Percentiles rank a stretch among this genome's conserved stretches.
These are phyloP conservation scores for Fusarium stilboides DNA, from an alignment of 2,329 filamentous ascomycete genomes.

Conservation along the genomic window DNA sequence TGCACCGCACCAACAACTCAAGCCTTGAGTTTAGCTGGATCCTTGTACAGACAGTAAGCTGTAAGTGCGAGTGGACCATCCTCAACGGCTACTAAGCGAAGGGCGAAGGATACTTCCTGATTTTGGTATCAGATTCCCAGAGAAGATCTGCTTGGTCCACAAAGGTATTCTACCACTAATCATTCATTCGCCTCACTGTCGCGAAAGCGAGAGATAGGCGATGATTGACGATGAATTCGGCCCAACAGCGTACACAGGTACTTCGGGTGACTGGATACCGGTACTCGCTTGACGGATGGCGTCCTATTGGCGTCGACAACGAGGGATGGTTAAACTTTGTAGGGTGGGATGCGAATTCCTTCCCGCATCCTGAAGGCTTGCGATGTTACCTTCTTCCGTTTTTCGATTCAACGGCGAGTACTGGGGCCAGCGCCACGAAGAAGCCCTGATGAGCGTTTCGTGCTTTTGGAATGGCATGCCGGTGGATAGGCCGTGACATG, in stretches of 20 bases:
- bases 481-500: slow-evolving; percentile 12
- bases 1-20: slow-evolving; percentile 26
- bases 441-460: slow-evolving; percentile 26
- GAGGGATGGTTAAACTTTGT: slow-evolving; percentile 41
- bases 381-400: slow-evolving; percentile 37
- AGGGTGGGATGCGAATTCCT: slow-evolving; percentile 38
- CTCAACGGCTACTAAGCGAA: slow-evolving; percentile 24
- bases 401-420: slow-evolving; percentile 31
- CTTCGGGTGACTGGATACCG: slow-evolving; percentile 15
- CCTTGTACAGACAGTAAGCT: slow-evolving; percentile 16
- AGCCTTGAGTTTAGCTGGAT: slow-evolving; percentile 30
- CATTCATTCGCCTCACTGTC: slow-evolving; percentile 30
- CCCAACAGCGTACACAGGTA: background rate
- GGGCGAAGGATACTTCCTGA: slow-evolving; percentile 22
- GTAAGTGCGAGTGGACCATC: slow-evolving; percentile 26
- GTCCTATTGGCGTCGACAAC: slow-evolving; percentile 41
- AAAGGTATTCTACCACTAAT: slow-evolving; percentile 12
- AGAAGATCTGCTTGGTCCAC: slow-evolving; percentile 15
- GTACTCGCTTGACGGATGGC: slow-evolving; percentile 28
- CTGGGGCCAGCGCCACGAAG: slow-evolving; percentile 25
- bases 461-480: slow-evolving; percentile 2
- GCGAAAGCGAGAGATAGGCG: slow-evolving; percentile 10
- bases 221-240: slow-evolving; percentile 6
- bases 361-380: slow-evolving; percentile 33
- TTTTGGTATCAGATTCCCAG: slow-evolving; percentile 17